Evolutionary conservation across 78 protist species (phyloP).

Genomic region (Pigoraptor vietnamica): DNA sequence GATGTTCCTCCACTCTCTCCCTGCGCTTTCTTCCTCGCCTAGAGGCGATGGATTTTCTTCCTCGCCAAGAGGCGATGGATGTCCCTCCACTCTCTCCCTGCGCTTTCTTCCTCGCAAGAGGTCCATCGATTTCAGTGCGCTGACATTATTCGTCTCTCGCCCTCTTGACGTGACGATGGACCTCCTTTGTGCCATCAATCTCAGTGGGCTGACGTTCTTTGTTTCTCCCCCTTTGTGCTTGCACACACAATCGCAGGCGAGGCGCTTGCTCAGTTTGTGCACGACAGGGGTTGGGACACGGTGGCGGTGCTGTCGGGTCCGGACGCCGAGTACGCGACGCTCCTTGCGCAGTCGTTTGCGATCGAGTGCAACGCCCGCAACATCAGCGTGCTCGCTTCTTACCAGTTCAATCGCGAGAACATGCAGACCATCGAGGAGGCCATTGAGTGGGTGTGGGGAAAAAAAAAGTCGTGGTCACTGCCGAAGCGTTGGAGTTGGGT

Average conservation of each 20-base stretch:
- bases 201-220: no score
- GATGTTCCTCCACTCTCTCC: neutral
- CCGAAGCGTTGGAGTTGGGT: no score
- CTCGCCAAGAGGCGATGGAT: neutral
- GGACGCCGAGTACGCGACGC: neutral
- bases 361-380: neutral
- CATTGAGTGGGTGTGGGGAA: neutral
- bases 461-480: no score
- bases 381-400: neutral
- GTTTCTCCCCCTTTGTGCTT: neutral
- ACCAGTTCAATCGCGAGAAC: neutral
- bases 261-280: neutral
- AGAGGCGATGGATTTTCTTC: neutral
- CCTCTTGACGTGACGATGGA: no score
- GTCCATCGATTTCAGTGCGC: no score
- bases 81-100: no score
- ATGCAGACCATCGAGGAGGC: neutral
- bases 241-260: neutral
- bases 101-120: neutral
- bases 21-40: neutral
- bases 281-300: neutral
- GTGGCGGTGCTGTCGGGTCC: neutral
- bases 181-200: no score
- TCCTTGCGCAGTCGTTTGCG: neutral
- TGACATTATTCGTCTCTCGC: no score